Percentiles rank a stretch among this genome's conserved stretches.
Conservation (phyloP, 192 early-diverging fungal genomes). For the Backusella liffmaniae region DNA sequence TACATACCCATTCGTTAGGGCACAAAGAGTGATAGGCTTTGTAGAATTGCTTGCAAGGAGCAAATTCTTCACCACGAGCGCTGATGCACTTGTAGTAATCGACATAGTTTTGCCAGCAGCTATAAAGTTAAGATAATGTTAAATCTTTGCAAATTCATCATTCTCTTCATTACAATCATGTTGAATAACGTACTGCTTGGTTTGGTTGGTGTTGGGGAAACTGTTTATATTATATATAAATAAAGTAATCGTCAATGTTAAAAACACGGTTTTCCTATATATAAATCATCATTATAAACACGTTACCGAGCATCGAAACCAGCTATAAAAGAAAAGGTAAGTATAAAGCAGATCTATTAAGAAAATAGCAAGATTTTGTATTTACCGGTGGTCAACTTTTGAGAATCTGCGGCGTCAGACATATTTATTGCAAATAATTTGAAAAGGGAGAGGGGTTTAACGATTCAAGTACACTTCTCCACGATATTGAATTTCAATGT, state of each 20-base stretch:
- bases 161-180: neutral
- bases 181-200: conserved; percentile 62
- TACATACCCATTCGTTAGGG: conserved; percentile 90
- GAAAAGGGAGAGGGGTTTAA: conserved; percentile 20
- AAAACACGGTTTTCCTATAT: neutral
- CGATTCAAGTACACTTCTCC: neutral
- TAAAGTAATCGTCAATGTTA: neutral
- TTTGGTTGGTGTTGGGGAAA: conserved; percentile 99
- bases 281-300: neutral
- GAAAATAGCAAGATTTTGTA: neutral
- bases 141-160: neutral
- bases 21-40: conserved; percentile 84
- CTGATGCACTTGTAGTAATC: conserved; percentile 91
- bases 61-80: conserved; percentile 94
- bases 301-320: conserved; percentile 58
- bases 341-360: neutral
- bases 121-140: neutral
- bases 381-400: conserved; percentile 32
- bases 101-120: conserved; percentile 99
- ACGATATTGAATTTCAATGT: conserved; percentile 7
- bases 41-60: conserved; percentile 91
- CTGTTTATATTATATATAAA: conserved; percentile 32
- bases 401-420: conserved; percentile 28
- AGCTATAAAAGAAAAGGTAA: conserved; percentile 36
- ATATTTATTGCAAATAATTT: conserved; percentile 19